phyloP scores from a whole-genome alignment of 129 eudicot species.

The Helichrysum umbraculigerum region DNA sequence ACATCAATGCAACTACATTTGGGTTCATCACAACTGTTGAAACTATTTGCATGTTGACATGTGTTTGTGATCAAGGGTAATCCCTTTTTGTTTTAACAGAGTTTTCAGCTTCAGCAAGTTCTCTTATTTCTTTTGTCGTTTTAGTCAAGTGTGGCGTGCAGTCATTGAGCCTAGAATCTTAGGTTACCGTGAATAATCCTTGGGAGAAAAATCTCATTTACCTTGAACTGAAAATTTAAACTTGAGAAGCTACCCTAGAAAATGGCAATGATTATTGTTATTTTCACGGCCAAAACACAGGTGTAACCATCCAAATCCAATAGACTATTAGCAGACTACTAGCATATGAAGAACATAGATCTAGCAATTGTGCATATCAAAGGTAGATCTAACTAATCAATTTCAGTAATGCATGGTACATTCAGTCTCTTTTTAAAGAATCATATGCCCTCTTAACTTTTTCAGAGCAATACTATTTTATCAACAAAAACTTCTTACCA shows the following conservation, averaged over 20 bases:
- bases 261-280: background rate
- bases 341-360: background rate
- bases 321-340: background rate
- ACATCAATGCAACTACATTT: background rate
- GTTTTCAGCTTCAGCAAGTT: background rate
- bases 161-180: background rate
- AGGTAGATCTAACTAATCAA: background rate
- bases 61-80: background rate
- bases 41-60: background rate
- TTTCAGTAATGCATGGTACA: too few species aligned
- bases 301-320: background rate
- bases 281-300: background rate
- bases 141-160: background rate
- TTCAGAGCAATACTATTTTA: background rate
- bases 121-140: background rate
- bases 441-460: background rate
- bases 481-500: background rate
- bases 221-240: background rate
- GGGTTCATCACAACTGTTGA: background rate
- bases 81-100: background rate
- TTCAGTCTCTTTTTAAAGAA: background rate
- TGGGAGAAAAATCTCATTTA: too few species aligned
- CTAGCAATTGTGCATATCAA: background rate
- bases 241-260: background rate
- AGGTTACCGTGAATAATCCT: background rate